A percentile compares a stretch with the other conserved stretches of the same genome.
phyloP scores from a whole-genome alignment of 108 stramenopile species.

The Skeletonema grethae region DNA sequence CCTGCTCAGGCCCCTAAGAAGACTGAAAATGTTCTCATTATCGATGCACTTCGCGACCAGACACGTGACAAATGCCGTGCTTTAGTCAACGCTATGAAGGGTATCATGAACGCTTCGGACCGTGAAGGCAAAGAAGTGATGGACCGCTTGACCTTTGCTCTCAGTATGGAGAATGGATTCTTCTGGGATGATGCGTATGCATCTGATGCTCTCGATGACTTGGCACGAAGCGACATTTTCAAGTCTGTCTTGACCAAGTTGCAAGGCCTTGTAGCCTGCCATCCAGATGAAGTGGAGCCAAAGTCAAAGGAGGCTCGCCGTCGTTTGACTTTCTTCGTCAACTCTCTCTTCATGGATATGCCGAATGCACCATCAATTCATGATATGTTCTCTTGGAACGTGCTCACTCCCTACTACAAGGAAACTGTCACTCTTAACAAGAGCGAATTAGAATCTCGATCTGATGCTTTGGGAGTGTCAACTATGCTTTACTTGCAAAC shows the following conservation, averaged over 20 bases:
- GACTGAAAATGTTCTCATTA: slow-evolving; percentile 54
- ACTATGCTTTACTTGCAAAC: slow-evolving; percentile 96
- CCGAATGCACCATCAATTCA: slow-evolving; percentile 94
- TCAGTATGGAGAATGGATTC: slow-evolving; percentile 94
- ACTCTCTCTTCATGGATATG: slow-evolving; percentile 99
- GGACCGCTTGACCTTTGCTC: slow-evolving; percentile 86
- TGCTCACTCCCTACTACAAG: slow-evolving; percentile 96
- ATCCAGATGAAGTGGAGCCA: slow-evolving; percentile 94
- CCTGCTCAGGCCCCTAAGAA: slow-evolving; percentile 9
- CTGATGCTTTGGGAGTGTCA: slow-evolving; percentile 92
- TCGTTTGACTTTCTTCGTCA: slow-evolving; percentile 96
- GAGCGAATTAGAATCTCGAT: slow-evolving; percentile 87
- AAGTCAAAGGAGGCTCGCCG: slow-evolving; percentile 93
- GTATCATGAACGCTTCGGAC: slow-evolving; percentile 64
- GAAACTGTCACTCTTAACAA: slow-evolving; percentile 96
- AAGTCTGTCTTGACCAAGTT: slow-evolving; percentile 86
- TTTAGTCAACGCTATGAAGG: slow-evolving; percentile 77
- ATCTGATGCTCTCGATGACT: slow-evolving; percentile 83
- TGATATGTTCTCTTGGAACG: slow-evolving; percentile 97
- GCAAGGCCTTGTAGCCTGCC: slow-evolving; percentile 90
- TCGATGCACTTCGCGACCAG: slow-evolving; percentile 91
- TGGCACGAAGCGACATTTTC: slow-evolving; percentile 73
- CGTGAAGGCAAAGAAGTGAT: slow-evolving; percentile 70
- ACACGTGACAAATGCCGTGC: slow-evolving; percentile 86
- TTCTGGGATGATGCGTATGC: slow-evolving; percentile 97